Evolutionary conservation across 192 early-diverging fungal species (phyloP).

Genomic region (Dissophora ornata): DNA sequence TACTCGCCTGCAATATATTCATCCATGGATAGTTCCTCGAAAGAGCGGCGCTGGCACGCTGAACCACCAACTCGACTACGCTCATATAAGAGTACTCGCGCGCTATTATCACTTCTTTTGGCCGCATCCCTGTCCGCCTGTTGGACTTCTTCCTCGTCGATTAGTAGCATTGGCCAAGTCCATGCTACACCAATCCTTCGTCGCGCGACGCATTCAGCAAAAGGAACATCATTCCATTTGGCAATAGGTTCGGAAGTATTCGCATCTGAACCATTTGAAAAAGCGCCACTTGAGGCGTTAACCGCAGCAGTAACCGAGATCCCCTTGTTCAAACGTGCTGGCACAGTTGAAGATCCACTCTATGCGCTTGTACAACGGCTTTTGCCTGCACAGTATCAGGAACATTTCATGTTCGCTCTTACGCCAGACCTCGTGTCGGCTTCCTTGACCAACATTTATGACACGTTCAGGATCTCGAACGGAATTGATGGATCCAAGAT

Average conservation of each 20-base stretch:
- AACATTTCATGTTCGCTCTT: constrained; percentile 20
- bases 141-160: neutral
- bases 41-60: too few species aligned
- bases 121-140: too few species aligned
- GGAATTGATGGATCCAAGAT: neutral
- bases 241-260: too few species aligned
- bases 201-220: neutral
- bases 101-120: too few species aligned
- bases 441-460: constrained; percentile 32
- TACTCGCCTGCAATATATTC: too few species aligned
- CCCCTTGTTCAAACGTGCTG: neutral
- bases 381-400: constrained; percentile 24
- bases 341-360: neutral
- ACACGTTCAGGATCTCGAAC: constrained; percentile 37
- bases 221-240: too few species aligned
- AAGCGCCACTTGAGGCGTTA: too few species aligned
- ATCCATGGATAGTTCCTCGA: too few species aligned
- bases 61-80: too few species aligned
- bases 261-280: too few species aligned
- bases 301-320: neutral
- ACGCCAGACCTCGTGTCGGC: constrained; percentile 1
- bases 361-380: constrained; percentile 16
- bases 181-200: neutral
- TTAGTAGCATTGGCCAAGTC: neutral
- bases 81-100: too few species aligned